These are phyloP conservation scores for Trichoderma virens DNA, from an alignment of 495 filamentous ascomycete genomes.

Conservation along the genomic window DNA sequence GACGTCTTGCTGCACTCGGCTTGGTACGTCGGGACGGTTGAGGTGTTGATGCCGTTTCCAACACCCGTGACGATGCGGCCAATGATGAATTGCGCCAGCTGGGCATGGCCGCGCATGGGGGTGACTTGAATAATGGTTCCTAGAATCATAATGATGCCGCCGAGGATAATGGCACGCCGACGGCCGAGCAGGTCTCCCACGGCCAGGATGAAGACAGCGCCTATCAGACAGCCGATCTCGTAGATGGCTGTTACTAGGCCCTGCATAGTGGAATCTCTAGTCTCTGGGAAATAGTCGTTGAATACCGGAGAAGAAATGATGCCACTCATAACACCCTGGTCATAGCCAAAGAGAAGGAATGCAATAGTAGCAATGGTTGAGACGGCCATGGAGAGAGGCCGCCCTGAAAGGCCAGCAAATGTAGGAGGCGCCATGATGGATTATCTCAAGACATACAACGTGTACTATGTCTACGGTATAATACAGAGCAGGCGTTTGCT, in stretches of 20 bases:
- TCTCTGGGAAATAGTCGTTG: constrained; percentile 60
- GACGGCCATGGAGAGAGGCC: constrained; percentile 53
- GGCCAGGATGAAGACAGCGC: constrained; percentile 53
- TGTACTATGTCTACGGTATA: neutral
- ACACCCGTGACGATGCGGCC: constrained; percentile 57
- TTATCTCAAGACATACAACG: neutral
- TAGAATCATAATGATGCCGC: constrained; percentile 48
- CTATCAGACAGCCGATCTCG: constrained; percentile 62
- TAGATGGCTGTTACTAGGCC: constrained; percentile 58
- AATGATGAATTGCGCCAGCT: constrained; percentile 55
- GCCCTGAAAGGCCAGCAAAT: constrained; percentile 58
- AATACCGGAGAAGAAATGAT: constrained; percentile 71
- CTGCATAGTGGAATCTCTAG: constrained; percentile 32
- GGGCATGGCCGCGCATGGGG: constrained; percentile 25
- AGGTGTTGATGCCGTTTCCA: constrained; percentile 49
- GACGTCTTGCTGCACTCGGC: constrained; percentile 57
- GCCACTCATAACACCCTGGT: constrained; percentile 65
- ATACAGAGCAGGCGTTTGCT: neutral
- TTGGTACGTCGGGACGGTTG: constrained; percentile 62
- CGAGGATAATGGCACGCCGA: constrained; percentile 51
- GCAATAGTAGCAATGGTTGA: constrained; percentile 64
- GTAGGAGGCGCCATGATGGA: constrained; percentile 33
- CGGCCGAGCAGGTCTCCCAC: constrained; percentile 56
- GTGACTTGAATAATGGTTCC: constrained; percentile 54
- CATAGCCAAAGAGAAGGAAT: constrained; percentile 68